Percentiles rank a stretch among this genome's conserved stretches.
These are phyloP conservation scores for Brettanomyces nanus DNA, from an alignment of 805 yeast species.

Conservation along the genomic window DNA sequence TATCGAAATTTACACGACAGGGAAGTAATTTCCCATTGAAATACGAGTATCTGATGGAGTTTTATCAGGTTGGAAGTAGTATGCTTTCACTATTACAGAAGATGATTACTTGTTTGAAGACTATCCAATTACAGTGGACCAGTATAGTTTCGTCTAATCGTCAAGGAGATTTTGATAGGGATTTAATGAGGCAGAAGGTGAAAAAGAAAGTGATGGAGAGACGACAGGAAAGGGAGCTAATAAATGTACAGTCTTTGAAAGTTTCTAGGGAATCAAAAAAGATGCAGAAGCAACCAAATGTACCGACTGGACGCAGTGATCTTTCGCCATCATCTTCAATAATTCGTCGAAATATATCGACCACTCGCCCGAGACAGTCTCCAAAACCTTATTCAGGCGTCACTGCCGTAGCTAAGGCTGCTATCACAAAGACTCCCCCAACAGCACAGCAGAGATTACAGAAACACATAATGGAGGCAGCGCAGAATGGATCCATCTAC, in stretches of 20 bases:
- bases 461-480: constrained; percentile 25
- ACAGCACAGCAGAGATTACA: constrained; percentile 30
- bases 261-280: no score
- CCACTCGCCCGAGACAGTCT: no score
- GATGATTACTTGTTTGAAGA: neutral
- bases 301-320: no score
- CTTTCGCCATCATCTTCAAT: no score
- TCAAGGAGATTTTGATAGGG: constrained; percentile 28
- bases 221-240: no score
- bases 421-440: constrained; percentile 17
- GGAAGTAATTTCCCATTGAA: neutral
- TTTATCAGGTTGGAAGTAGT: neutral
- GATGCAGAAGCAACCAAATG: no score
- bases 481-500: constrained; percentile 24
- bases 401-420: constrained; percentile 10
- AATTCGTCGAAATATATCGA: no score
- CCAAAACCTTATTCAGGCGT: no score
- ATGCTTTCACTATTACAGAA: neutral
- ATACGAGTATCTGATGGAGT: neutral
- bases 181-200: constrained; percentile 18
- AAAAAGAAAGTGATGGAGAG: constrained; percentile 9
- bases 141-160: neutral
- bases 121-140: neutral
- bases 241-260: no score
- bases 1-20: constrained; percentile 35